Percentiles rank a stretch among this genome's conserved stretches.
Conservation (phyloP, 768 basidiomycete species). For the Dentipellis sp. region DNA sequence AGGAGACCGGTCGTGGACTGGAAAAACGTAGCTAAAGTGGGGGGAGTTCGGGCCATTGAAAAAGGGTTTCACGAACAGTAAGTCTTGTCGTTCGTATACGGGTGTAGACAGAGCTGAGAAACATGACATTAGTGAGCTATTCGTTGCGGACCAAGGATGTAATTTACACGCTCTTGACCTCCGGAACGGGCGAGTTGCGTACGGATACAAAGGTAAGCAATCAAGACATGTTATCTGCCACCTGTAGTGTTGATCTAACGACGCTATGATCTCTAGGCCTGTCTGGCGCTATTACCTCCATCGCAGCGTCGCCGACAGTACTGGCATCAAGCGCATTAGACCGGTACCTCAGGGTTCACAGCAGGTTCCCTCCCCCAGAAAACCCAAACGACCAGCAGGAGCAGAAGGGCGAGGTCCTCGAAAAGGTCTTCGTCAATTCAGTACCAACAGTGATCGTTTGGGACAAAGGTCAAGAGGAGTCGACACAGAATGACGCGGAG, state of each 20-base stretch:
- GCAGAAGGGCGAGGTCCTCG: slow-evolving; percentile 48
- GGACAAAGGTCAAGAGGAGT: slow-evolving; percentile 31
- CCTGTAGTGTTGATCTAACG: not conserved
- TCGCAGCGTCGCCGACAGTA: slow-evolving; percentile 43
- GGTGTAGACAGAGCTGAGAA: too few species aligned
- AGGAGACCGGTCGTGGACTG: slow-evolving; percentile 64
- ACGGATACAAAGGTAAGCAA: slow-evolving; percentile 55
- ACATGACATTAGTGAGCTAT: slow-evolving; percentile 44
- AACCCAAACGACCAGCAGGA: slow-evolving; percentile 42
- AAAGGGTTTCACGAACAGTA: slow-evolving; percentile 59
- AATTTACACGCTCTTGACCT: slow-evolving; percentile 60
- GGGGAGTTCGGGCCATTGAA: slow-evolving; percentile 52
- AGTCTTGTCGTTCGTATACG: slow-evolving; percentile 18
- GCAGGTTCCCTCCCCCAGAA: slow-evolving; percentile 41
- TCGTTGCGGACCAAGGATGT: slow-evolving; percentile 57
- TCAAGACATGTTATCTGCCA: not conserved
- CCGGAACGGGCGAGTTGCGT: slow-evolving; percentile 54
- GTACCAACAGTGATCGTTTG: slow-evolving; percentile 55
- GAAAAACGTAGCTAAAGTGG: slow-evolving; percentile 46
- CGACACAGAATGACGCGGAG: not conserved
- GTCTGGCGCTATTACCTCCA: slow-evolving; percentile 58
- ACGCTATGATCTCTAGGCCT: slow-evolving; percentile 34
- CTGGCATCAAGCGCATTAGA: slow-evolving; percentile 61
- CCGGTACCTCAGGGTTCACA: slow-evolving; percentile 64
- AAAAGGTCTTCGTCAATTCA: slow-evolving; percentile 55